A percentile compares a stretch with the other conserved stretches of the same genome.
Evolutionary conservation across 495 filamentous ascomycete species (phyloP).

Genomic region (Cercophora samala): DNA sequence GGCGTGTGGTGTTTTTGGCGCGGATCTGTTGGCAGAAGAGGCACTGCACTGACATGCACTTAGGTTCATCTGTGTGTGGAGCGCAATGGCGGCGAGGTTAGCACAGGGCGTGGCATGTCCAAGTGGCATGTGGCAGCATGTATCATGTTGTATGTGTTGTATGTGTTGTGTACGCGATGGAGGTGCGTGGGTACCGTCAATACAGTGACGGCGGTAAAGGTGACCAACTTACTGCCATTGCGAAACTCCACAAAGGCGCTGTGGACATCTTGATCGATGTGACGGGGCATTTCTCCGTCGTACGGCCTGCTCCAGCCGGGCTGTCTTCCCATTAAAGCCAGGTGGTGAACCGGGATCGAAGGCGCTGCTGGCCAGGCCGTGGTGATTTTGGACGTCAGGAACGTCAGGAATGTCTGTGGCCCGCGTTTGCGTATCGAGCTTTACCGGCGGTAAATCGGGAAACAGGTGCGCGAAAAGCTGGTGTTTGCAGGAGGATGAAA

Average conservation of each 20-base stretch:
- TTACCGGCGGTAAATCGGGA: background rate
- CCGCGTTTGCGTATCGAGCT: background rate
- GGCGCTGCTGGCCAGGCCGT: background rate
- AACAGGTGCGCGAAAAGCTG: background rate
- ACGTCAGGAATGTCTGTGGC: background rate
- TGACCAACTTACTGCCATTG: slow-evolving; percentile 20
- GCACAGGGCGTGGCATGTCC: no score
- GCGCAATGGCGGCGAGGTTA: background rate
- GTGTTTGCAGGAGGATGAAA: slow-evolving; percentile 1
- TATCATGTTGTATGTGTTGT: slow-evolving; percentile 5
- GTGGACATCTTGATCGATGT: slow-evolving; percentile 30
- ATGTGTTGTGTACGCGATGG: slow-evolving; percentile 3
- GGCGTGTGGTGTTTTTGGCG: slow-evolving; percentile 36
- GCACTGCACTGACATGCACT: slow-evolving; percentile 30
- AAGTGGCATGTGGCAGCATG: no score
- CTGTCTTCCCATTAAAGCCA: slow-evolving; percentile 7
- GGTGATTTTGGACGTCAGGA: background rate
- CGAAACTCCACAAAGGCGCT: slow-evolving; percentile 30
- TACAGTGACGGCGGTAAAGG: slow-evolving; percentile 2
- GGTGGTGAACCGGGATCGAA: background rate
- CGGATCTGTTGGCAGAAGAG: slow-evolving; percentile 28
- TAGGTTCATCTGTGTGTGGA: slow-evolving; percentile 19
- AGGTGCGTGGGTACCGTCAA: slow-evolving; percentile 10
- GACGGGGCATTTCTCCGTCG: slow-evolving; percentile 25
- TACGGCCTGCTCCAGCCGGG: slow-evolving; percentile 8